A percentile compares a stretch with the other conserved stretches of the same genome.
Conservation (phyloP, 208 protist genomes). For the Trypanosoma vivax region DNA sequence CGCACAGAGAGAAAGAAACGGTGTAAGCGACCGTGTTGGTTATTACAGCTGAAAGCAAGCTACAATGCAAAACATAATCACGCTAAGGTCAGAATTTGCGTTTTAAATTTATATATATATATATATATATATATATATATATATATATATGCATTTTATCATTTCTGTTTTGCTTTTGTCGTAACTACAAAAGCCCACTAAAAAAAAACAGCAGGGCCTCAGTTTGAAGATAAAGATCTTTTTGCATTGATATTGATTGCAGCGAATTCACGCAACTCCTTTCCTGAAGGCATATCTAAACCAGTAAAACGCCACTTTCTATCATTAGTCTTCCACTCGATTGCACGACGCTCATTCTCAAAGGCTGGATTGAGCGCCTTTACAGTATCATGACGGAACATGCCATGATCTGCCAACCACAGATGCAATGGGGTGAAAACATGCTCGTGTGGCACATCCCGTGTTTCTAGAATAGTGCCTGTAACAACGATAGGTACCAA, state of each 20-base stretch:
- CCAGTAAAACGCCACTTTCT: constrained; percentile 83
- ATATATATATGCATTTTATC: no score
- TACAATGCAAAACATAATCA: no score
- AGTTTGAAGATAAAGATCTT: constrained; percentile 10
- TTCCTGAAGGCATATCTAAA: constrained; percentile 69
- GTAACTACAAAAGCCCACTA: constrained; percentile 13
- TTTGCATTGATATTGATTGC: constrained; percentile 81
- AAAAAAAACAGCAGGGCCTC: background rate
- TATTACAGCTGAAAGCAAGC: no score
- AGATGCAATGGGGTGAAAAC: constrained; percentile 81
- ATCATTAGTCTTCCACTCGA: constrained; percentile 84
- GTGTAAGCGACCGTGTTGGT: no score
- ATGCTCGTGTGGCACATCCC: constrained; percentile 81
- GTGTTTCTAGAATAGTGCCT: constrained; percentile 66
- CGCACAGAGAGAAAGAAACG: no score
- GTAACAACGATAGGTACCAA: constrained; percentile 55
- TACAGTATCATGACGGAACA: constrained; percentile 84
- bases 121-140: no score
- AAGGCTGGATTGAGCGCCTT: constrained; percentile 84
- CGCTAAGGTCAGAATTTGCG: no score
- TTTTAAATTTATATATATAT: no score
- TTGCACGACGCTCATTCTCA: constrained; percentile 73
- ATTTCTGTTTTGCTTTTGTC: no score
- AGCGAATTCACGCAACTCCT: constrained; percentile 73
- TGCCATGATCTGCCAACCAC: constrained; percentile 82